Percentiles rank a stretch among this genome's conserved stretches.
These are phyloP conservation scores for Alliaria petiolata DNA, from an alignment of 345 rosid genomes.

Conservation along the genomic window DNA sequence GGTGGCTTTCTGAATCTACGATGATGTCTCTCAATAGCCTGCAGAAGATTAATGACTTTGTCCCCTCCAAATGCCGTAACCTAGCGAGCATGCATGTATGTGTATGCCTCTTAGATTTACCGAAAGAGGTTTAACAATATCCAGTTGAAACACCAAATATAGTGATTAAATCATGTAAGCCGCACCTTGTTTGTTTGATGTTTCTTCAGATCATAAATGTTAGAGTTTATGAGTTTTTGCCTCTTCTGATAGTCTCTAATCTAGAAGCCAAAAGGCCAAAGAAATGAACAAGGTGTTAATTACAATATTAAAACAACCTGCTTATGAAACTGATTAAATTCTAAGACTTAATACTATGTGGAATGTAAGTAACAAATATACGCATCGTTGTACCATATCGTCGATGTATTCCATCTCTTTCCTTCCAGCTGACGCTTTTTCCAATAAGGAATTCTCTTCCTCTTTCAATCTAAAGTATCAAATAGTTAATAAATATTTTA, in stretches of 20 bases:
- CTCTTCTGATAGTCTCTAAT: constrained; percentile 48
- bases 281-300: neutral
- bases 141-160: neutral
- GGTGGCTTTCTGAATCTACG: constrained; percentile 65
- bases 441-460: constrained; percentile 53
- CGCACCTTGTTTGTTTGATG: constrained; percentile 76
- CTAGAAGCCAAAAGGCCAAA: constrained; percentile 38
- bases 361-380: constrained; percentile 4
- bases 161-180: constrained; percentile 18
- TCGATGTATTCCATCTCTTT: constrained; percentile 46
- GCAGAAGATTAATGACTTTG: constrained; percentile 69
- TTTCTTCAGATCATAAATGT: constrained; percentile 47
- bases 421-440: constrained; percentile 38
- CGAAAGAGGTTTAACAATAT: neutral
- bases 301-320: neutral
- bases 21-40: constrained; percentile 62
- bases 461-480: constrained; percentile 57
- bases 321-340: constrained; percentile 5
- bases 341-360: neutral
- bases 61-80: constrained; percentile 98
- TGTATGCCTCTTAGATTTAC: constrained; percentile 2
- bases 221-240: constrained; percentile 30
- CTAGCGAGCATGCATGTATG: constrained; percentile 37
- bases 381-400: constrained; percentile 49
- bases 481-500: neutral